These are phyloP conservation scores for Chaetomium tenue DNA, from an alignment of 495 filamentous ascomycete genomes.

Conservation along the genomic window DNA sequence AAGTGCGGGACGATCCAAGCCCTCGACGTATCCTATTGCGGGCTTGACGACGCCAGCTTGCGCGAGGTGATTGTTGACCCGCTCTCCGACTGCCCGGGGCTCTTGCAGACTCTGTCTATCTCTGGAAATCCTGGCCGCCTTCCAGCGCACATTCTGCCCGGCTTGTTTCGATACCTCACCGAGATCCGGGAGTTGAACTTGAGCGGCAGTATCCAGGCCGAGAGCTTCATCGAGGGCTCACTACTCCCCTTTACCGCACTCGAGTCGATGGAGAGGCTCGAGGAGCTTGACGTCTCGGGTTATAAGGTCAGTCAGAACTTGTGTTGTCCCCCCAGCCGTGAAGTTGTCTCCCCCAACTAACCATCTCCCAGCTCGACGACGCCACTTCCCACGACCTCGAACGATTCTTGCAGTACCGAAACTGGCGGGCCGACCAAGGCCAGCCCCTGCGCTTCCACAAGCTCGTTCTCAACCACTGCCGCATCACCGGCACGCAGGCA, in stretches of 20 bases:
- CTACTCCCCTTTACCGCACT: constrained; percentile 32
- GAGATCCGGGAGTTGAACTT: constrained; percentile 58
- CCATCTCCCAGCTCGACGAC: constrained; percentile 45
- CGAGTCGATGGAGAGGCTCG: constrained; percentile 26
- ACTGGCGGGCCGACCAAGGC: constrained; percentile 60
- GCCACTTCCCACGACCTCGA: constrained; percentile 58
- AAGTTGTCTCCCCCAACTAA: constrained; percentile 5
- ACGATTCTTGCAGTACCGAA: constrained; percentile 27
- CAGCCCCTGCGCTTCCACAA: constrained; percentile 64
- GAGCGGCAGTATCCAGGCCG: constrained; percentile 78
- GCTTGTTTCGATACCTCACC: constrained; percentile 25
- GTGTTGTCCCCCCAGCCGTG: background rate
- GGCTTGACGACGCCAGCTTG: constrained; percentile 31
- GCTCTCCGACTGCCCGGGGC: constrained; percentile 20
- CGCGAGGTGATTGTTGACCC: constrained; percentile 50
- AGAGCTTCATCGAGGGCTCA: constrained; percentile 40
- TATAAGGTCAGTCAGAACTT: constrained; percentile 53
- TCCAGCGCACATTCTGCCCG: constrained; percentile 35
- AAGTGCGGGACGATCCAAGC: constrained; percentile 29
- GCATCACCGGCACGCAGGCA: constrained; percentile 72
- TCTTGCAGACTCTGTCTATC: constrained; percentile 57
- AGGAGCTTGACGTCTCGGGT: constrained; percentile 71
- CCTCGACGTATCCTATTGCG: constrained; percentile 36
- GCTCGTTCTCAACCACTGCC: constrained; percentile 74
- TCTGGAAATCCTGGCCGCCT: constrained; percentile 73